Evolutionary conservation across 768 basidiomycete species (phyloP).

Genomic region (Trametes sanguinea): DNA sequence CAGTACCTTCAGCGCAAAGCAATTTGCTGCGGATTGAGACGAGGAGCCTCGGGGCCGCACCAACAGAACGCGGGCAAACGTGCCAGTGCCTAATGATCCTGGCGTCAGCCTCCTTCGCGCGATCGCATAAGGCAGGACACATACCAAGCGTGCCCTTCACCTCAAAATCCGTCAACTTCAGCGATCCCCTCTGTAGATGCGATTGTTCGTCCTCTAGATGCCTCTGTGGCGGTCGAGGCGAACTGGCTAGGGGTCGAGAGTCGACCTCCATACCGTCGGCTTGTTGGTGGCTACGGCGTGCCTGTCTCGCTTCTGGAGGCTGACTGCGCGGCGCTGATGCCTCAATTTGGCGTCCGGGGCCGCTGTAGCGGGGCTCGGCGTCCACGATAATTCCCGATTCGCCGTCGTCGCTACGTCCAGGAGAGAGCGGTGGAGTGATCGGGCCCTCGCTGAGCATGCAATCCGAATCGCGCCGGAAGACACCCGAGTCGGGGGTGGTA

Average conservation of each 20-base stretch:
- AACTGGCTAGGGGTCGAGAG: slow-evolving; percentile 7
- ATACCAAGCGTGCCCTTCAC: slow-evolving; percentile 76
- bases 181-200: slow-evolving; percentile 55
- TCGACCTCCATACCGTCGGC: slow-evolving; percentile 31
- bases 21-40: slow-evolving; percentile 49
- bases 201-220: slow-evolving; percentile 71
- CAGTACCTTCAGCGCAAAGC: slow-evolving; percentile 89
- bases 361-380: slow-evolving; percentile 40
- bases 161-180: slow-evolving; percentile 78
- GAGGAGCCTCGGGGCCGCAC: slow-evolving; percentile 69
- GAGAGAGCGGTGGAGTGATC: slow-evolving; percentile 72
- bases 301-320: slow-evolving; percentile 8
- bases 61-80: slow-evolving; percentile 91
- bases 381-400: slow-evolving; percentile 41
- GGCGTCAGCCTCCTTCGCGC: neutral
- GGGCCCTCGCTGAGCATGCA: slow-evolving; percentile 56
- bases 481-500: slow-evolving; percentile 21
- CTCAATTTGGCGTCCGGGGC: slow-evolving; percentile 26
- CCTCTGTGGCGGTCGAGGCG: slow-evolving; percentile 48
- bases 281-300: slow-evolving; percentile 20
- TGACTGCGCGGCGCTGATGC: slow-evolving; percentile 6
- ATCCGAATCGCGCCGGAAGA: slow-evolving; percentile 41
- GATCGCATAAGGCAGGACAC: slow-evolving; percentile 16
- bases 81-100: slow-evolving; percentile 76
- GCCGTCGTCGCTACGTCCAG: slow-evolving; percentile 48